Percentiles rank a stretch among this genome's conserved stretches.
These are phyloP conservation scores for Ustilago nuda DNA, from an alignment of 1,284 basidiomycete species.

Conservation along the genomic window DNA sequence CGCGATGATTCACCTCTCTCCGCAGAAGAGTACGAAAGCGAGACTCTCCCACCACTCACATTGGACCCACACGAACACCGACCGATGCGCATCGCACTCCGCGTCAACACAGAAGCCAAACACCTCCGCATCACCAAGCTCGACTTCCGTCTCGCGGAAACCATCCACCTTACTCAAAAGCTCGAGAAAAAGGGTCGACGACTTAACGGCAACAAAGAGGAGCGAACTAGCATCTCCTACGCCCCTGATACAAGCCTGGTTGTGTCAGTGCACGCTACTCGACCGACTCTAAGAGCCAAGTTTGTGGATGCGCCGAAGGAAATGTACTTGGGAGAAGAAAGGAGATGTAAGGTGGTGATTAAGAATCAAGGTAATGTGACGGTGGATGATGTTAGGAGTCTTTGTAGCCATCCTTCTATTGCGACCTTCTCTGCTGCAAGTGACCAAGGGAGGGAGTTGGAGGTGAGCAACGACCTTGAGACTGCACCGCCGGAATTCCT, in stretches of 20 bases:
- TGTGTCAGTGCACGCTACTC: conserved; percentile 62
- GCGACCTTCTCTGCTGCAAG: conserved; percentile 20
- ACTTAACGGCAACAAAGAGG: conserved; percentile 70
- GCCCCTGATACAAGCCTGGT: conserved; percentile 70
- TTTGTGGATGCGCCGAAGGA: conserved; percentile 18
- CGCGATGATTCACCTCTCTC: conserved; percentile 1
- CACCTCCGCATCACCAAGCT: conserved; percentile 63
- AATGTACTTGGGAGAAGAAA: conserved; percentile 25
- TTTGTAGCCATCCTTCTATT: conserved; percentile 25
- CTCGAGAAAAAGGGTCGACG: conserved; percentile 70
- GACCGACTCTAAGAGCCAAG: conserved; percentile 29
- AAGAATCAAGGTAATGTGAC: conserved; percentile 21
- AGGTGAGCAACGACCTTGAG: conserved; percentile 63
- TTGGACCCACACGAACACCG: conserved; percentile 21
- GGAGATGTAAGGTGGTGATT: conserved; percentile 22
- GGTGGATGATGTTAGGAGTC: conserved; percentile 32
- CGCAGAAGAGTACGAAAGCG: conserved; percentile 35
- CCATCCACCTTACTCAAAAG: conserved; percentile 70
- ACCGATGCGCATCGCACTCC: conserved; percentile 12
- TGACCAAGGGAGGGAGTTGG: conserved; percentile 25
- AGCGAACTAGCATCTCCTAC: conserved; percentile 70
- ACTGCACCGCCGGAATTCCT: conserved; percentile 19
- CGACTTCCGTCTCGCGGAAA: conserved; percentile 70
- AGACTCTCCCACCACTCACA: conserved; percentile 53
- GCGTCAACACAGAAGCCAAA: conserved; percentile 15